Evolutionary conservation across 1,284 basidiomycete species (phyloP).

Genomic region (Cryptococcus sp.): DNA sequence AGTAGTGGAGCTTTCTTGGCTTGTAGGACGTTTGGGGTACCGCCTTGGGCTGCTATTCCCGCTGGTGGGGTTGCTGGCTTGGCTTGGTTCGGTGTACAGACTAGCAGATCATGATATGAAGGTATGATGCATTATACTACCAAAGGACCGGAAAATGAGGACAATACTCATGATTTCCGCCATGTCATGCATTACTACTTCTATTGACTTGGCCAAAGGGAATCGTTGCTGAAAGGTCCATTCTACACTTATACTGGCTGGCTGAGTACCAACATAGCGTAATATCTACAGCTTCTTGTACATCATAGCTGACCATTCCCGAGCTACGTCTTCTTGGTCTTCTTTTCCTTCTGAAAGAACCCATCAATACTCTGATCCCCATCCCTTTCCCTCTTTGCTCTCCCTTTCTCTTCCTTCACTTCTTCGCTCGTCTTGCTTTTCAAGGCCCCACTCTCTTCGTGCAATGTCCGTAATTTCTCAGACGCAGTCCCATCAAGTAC

Average conservation of each 20-base stretch:
- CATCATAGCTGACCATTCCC: too few relatives aligned
- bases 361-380: conserved; percentile 30
- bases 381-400: conserved; percentile 19
- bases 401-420: conserved; percentile 17
- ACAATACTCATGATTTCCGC: too few relatives aligned
- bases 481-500: conserved; percentile 37
- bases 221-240: too few relatives aligned
- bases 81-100: conserved; percentile 47
- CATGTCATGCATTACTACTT: too few relatives aligned
- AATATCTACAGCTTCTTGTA: too few relatives aligned
- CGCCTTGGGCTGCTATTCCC: conserved; percentile 45
- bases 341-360: conserved; percentile 28
- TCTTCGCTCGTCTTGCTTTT: conserved; percentile 15
- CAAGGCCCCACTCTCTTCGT: conserved; percentile 19
- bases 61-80: conserved; percentile 47
- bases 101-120: neutral
- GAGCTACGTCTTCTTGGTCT: neutral
- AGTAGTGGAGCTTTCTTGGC: conserved; percentile 39
- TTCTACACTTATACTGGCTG: too few relatives aligned
- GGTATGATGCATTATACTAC: neutral
- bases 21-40: conserved; percentile 42
- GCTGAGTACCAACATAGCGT: too few relatives aligned
- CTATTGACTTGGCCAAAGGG: too few relatives aligned
- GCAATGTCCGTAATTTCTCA: conserved; percentile 18
- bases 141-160: too few relatives aligned